Conservation (phyloP, 208 protist species). For the Wallacemonas collosoma region DNA sequence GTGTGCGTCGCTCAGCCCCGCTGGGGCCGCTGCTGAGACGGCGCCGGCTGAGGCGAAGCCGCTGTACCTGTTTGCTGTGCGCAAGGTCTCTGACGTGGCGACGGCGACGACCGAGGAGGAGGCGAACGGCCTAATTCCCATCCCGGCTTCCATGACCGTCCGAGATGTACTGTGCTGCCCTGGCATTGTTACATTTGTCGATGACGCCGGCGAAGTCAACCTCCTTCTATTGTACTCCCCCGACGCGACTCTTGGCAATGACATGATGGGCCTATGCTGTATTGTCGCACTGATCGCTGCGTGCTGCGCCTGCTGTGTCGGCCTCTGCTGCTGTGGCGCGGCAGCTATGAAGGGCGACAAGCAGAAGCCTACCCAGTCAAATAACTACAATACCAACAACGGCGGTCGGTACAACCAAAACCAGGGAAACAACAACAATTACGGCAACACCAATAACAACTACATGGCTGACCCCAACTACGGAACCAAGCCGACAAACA, state of each 20-base stretch:
- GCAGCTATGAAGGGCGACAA: neutral
- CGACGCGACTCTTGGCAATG: neutral
- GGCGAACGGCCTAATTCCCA: conserved; percentile 4
- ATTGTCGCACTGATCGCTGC: conserved; percentile 2
- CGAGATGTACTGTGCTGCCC: neutral
- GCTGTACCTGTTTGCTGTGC: conserved; percentile 15
- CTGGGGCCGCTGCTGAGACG: neutral
- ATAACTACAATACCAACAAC: conserved; percentile 9
- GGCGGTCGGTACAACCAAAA: conserved; percentile 6
- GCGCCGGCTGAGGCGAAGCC: conserved; percentile 3
- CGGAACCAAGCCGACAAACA: neutral
- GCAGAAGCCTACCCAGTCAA: neutral
- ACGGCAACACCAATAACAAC: conserved; percentile 15
- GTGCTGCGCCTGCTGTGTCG: conserved; percentile 4
- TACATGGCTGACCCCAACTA: conserved; percentile 14
- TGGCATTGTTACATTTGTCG: neutral
- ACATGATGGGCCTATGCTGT: conserved; percentile 10
- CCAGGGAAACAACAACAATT: neutral
- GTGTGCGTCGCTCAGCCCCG: neutral
- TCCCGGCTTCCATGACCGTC: neutral
- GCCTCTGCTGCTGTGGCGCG: conserved; percentile 12
- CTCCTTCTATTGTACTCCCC: neutral
- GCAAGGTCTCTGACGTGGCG: conserved; percentile 8
- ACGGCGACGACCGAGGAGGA: conserved; percentile 13
- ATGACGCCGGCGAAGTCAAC: neutral